Conservation (phyloP, 2,329 filamentous ascomycete species). For the Mariannaea sp. region DNA sequence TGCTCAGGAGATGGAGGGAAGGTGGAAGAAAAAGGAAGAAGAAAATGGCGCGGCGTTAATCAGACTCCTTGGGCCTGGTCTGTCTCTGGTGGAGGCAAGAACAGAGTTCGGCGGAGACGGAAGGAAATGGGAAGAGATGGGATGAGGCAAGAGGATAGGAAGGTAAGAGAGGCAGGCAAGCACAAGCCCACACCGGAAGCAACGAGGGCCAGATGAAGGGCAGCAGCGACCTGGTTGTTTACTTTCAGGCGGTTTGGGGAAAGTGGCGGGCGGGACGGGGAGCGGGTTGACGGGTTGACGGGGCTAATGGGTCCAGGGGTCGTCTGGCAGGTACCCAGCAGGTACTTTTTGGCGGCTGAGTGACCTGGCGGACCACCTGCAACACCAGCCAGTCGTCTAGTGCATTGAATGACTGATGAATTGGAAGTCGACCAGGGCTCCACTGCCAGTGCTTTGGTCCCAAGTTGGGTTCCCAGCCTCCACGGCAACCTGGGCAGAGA, state of each 20-base stretch:
- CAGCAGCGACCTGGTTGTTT: conserved; percentile 26
- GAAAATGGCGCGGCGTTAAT: conserved; percentile 25
- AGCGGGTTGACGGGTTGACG: conserved; percentile 26
- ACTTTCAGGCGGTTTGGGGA: conserved; percentile 35
- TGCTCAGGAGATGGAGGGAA: conserved; percentile 19
- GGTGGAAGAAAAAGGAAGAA: conserved; percentile 24
- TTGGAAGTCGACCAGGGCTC: background rate
- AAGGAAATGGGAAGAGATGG: background rate
- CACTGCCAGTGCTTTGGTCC: background rate
- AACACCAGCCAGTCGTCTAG: background rate
- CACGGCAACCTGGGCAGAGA: background rate
- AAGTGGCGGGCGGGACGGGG: conserved; percentile 32
- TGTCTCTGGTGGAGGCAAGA: conserved; percentile 21
- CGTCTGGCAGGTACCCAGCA: conserved; percentile 22
- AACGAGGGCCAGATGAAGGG: background rate
- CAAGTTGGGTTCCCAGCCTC: background rate
- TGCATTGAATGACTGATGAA: background rate
- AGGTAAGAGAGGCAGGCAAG: conserved; percentile 13
- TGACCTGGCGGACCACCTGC: conserved; percentile 3
- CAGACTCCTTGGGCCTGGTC: conserved; percentile 17
- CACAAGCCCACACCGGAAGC: background rate
- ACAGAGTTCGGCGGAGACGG: conserved; percentile 19
- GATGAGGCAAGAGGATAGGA: background rate
- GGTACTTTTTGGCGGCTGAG: conserved; percentile 23
- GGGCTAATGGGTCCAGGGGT: conserved; percentile 17